phyloP scores from a whole-genome alignment of 768 basidiomycete genomes.

The Sporobolomyces roseus region DNA sequence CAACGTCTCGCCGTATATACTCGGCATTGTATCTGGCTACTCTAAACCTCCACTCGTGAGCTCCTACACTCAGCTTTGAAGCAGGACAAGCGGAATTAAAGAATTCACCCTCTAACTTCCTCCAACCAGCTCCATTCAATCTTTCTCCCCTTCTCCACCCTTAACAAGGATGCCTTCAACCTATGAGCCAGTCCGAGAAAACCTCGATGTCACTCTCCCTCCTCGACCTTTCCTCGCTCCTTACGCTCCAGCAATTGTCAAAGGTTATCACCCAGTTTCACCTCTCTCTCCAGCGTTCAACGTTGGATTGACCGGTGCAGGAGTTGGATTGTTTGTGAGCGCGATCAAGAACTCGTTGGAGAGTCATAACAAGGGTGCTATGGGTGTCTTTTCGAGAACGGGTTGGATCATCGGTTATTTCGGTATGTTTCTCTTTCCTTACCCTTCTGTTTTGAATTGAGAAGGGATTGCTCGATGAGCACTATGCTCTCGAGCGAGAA shows the following conservation, averaged over 20 bases:
- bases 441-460: too few species aligned
- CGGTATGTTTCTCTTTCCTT: slow-evolving; percentile 56
- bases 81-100: neutral
- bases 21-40: neutral
- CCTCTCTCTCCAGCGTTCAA: slow-evolving; percentile 35
- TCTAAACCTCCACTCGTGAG: neutral
- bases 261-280: slow-evolving; percentile 30
- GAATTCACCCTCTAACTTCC: neutral
- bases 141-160: neutral
- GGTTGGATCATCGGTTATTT: slow-evolving; percentile 88
- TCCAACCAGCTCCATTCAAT: neutral
- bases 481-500: too few species aligned
- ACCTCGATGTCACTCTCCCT: slow-evolving; percentile 36
- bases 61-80: too few species aligned
- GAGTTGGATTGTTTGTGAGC: slow-evolving; percentile 52
- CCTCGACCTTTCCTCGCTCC: slow-evolving; percentile 41
- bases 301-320: slow-evolving; percentile 29
- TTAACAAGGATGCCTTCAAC: neutral
- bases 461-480: too few species aligned
- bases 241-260: neutral
- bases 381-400: slow-evolving; percentile 79
- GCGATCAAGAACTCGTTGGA: slow-evolving; percentile 75
- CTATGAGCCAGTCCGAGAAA: slow-evolving; percentile 24
- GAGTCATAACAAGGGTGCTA: slow-evolving; percentile 70
- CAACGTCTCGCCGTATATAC: neutral